Percentiles rank a stretch among this genome's conserved stretches.
Conservation (phyloP, 148 eudicot species). For the Fallopia convolvulus region DNA sequence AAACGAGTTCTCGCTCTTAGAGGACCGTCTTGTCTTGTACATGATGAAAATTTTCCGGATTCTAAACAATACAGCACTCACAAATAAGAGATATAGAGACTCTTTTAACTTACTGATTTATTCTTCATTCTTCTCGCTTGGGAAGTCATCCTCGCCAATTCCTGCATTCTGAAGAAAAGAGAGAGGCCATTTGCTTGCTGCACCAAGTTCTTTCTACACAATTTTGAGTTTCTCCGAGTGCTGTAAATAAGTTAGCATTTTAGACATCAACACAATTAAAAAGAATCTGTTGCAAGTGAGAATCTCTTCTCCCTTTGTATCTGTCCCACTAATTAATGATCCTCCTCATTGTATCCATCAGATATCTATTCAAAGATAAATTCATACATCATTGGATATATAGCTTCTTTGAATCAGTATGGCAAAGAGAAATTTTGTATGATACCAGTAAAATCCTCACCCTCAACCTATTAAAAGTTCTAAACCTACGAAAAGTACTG, state of each 20-base stretch:
- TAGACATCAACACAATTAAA: background rate
- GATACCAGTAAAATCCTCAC: background rate
- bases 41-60: background rate
- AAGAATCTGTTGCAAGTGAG: background rate
- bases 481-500: background rate
- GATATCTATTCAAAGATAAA: background rate
- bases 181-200: constrained; percentile 2
- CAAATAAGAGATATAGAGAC: background rate
- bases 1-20: constrained; percentile 11
- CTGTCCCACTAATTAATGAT: too few relatives aligned
- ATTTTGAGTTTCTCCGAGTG: constrained; percentile 1
- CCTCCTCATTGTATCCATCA: background rate
- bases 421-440: background rate
- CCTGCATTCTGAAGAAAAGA: background rate
- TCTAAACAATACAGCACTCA: background rate
- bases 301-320: background rate
- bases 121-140: background rate
- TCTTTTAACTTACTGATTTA: constrained; percentile 5
- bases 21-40: constrained; percentile 6
- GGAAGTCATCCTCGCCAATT: background rate
- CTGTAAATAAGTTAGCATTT: background rate
- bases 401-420: background rate
- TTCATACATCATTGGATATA: background rate
- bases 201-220: background rate
- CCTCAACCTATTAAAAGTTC: background rate